Conservation (phyloP, 2,329 filamentous ascomycete species). For the Paecilomyces dactylethromorphus region DNA sequence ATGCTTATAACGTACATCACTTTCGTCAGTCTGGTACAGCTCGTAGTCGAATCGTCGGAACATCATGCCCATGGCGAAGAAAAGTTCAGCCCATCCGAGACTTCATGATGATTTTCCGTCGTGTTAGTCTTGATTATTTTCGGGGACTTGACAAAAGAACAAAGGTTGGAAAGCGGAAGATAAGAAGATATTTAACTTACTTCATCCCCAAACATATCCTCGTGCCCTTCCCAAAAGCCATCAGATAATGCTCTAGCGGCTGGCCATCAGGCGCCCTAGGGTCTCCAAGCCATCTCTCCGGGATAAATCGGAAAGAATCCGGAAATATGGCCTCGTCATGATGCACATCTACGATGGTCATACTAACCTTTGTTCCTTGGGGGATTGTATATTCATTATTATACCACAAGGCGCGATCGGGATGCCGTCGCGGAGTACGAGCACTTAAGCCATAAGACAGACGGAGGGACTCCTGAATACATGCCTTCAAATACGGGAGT, state of each 20-base stretch:
- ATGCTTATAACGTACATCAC: conserved; percentile 12
- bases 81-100: conserved; percentile 9
- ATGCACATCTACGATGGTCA: conserved; percentile 14
- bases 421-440: conserved; percentile 11
- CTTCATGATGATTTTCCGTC: background rate
- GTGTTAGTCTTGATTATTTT: background rate
- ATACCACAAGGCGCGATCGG: conserved; percentile 7
- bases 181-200: background rate
- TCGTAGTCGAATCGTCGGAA: conserved; percentile 13
- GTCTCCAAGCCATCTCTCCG: conserved; percentile 21
- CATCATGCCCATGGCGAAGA: conserved; percentile 6
- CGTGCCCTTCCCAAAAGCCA: conserved; percentile 31
- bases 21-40: conserved; percentile 10
- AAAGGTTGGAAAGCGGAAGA: background rate
- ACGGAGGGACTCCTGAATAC: conserved; percentile 5
- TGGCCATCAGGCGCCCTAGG: conserved; percentile 6
- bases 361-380: conserved; percentile 12
- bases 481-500: conserved; percentile 20
- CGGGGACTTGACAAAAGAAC: too few relatives aligned
- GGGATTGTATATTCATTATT: conserved; percentile 9
- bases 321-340: conserved; percentile 22
- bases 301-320: conserved; percentile 16
- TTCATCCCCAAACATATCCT: conserved; percentile 38
- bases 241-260: conserved; percentile 20
- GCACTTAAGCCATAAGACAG: conserved; percentile 12